These are phyloP conservation scores for Hypoxylon fuscum DNA, from an alignment of 495 filamentous ascomycete genomes.

Conservation along the genomic window DNA sequence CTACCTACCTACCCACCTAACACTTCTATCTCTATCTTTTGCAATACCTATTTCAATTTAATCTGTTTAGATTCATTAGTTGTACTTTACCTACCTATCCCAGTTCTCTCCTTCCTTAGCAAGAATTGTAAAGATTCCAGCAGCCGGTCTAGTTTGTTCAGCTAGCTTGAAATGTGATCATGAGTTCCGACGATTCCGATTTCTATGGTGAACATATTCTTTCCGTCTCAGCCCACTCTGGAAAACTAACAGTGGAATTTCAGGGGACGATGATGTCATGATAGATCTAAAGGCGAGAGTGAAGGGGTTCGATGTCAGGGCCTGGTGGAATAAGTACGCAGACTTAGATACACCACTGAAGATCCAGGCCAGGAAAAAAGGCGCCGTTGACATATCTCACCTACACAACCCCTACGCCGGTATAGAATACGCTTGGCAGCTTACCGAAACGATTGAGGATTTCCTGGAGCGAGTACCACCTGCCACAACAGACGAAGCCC, in stretches of 20 bases:
- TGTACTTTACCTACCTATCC: too few relatives aligned
- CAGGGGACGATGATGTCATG: constrained; percentile 64
- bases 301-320: constrained; percentile 53
- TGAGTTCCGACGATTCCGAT: constrained; percentile 73
- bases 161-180: constrained; percentile 12
- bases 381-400: constrained; percentile 22
- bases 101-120: constrained; percentile 1
- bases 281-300: constrained; percentile 45
- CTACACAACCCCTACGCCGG: constrained; percentile 59
- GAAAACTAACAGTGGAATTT: constrained; percentile 26
- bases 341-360: constrained; percentile 41
- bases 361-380: constrained; percentile 32
- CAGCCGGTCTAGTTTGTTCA: background rate
- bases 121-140: background rate
- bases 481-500: constrained; percentile 56
- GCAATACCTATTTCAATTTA: too few relatives aligned
- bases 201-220: constrained; percentile 67
- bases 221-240: constrained; percentile 2
- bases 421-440: constrained; percentile 55
- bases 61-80: too few relatives aligned
- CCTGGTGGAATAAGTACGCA: constrained; percentile 54
- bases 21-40: constrained; percentile 5
- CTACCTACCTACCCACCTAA: too few relatives aligned
- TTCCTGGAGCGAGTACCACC: constrained; percentile 76
- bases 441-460: constrained; percentile 65